phyloP scores from a whole-genome alignment of 176 grass and related monocot genomes.

The Oryza rufipogon region DNA sequence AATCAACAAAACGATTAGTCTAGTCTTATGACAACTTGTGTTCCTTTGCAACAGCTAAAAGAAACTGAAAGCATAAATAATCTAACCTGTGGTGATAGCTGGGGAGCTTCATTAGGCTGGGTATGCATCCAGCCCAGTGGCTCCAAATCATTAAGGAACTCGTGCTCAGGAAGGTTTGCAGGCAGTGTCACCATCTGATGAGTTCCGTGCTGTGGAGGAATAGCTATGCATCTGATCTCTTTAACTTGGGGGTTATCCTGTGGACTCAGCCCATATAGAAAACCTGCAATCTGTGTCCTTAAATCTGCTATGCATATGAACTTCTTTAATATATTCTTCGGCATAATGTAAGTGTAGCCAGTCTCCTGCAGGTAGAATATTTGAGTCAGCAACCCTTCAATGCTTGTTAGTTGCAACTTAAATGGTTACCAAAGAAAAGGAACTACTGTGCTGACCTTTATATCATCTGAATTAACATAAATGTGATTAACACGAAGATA shows the following conservation, averaged over 20 bases:
- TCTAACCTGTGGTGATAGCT: slow-evolving; percentile 92
- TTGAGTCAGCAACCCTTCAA: slow-evolving; percentile 8
- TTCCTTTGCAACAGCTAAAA: not conserved
- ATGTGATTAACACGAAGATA: slow-evolving; percentile 99
- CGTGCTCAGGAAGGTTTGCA: slow-evolving; percentile 90
- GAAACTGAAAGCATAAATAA: not conserved
- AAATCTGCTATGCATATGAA: slow-evolving; percentile 99
- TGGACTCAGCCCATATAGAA: slow-evolving; percentile 85
- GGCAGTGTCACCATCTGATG: slow-evolving; percentile 97
- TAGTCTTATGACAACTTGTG: not conserved
- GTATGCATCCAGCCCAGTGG: slow-evolving; percentile 99
- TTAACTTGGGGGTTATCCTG: slow-evolving; percentile 98
- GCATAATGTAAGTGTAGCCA: slow-evolving; percentile 99
- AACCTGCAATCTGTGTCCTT: slow-evolving; percentile 84
- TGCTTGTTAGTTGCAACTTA: not conserved
- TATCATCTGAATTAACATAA: slow-evolving; percentile 99
- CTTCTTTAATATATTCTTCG: slow-evolving; percentile 99
- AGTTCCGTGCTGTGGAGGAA: slow-evolving; percentile 91
- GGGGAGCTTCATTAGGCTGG: slow-evolving; percentile 95
- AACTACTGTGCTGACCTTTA: slow-evolving; percentile 63
- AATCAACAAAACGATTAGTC: slow-evolving; percentile 26
- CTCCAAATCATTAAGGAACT: slow-evolving; percentile 93
- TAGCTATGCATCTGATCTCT: slow-evolving; percentile 92
- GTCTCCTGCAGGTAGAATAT: slow-evolving; percentile 78
- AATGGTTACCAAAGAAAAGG: slow-evolving; percentile 8